Conservation (phyloP, 164 flowering plant genomes). For the Tetracentron sinense region DNA sequence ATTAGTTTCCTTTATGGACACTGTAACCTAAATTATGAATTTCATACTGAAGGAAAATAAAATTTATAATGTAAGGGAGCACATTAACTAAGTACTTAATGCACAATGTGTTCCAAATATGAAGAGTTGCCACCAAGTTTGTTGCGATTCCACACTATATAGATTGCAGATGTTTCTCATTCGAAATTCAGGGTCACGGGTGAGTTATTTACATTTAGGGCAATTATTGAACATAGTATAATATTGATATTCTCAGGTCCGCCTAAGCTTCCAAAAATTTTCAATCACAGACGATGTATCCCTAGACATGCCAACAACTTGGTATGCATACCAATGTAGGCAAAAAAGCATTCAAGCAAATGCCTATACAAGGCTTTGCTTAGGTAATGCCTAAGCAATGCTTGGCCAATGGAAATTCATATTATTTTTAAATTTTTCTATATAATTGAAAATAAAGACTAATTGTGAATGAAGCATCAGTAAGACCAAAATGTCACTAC, state of each 20-base stretch:
- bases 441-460: too few relatives aligned
- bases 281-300: background rate
- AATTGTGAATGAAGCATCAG: too few relatives aligned
- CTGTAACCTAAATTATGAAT: too few relatives aligned
- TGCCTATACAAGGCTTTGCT: too few relatives aligned
- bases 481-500: too few relatives aligned
- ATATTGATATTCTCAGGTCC: background rate
- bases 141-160: constrained; percentile 1
- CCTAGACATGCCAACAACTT: background rate
- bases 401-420: too few relatives aligned
- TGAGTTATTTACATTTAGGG: background rate
- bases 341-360: too few relatives aligned
- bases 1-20: too few relatives aligned
- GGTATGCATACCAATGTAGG: too few relatives aligned
- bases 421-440: too few relatives aligned
- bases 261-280: constrained; percentile 9
- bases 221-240: background rate
- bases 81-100: background rate
- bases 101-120: background rate
- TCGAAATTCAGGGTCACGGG: background rate
- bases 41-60: background rate
- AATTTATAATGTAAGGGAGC: background rate
- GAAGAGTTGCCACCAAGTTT: background rate
- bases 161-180: background rate
- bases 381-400: too few relatives aligned